Evolutionary conservation across 768 basidiomycete genomes (phyloP), one percentile per base, ranked within the genome.

Genomic region (Boletus insuetus): DNA sequence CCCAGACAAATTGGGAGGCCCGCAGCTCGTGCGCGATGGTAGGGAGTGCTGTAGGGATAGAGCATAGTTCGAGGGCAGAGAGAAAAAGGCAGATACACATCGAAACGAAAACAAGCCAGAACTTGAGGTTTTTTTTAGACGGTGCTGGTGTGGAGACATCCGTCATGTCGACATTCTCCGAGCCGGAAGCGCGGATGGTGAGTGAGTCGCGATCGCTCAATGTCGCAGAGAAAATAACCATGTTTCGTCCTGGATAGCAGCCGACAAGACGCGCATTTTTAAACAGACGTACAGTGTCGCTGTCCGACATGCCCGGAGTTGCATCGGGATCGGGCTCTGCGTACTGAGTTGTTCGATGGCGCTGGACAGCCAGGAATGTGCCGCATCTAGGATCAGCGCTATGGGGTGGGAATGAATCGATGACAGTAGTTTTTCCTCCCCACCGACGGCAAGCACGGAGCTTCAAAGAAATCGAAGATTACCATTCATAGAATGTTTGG

Each of bases 1-100:
- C 64, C 76, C 76, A 77, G n/a, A 64, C 50, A 38, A 73, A 74
- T 41, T 70, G 66, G 8, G 58, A 55, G 0, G 64, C 63, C 3
- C 55, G 55, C 8, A 75, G 53, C 5, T 60, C 67, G 26, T 64
- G 50, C 6, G 67, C 64, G 49, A 75, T 75, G 20, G 67, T 68
- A 3, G 74, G 74, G 11, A 75, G 68, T 6, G 71, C 73, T 1
- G 68, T 72, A 17, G 65, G 55, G 31, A 69, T 61, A 14, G 60
- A 65, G 3, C 62, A 62, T 0, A 68, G 38, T 37, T 71, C 70
- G 12, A 71, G 62, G 1, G 70, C 62, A 24, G 69, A 64, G 13
- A 71, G 64, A 48, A 71, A 55, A 10, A 68, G 58, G 37, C 55
- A 62, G 9, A 44, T 58, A 10, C 60, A 65, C 55, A 69, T 57